Conservation (phyloP, 352 stramenopile genomes). For the Phytopythium aichiense region DNA sequence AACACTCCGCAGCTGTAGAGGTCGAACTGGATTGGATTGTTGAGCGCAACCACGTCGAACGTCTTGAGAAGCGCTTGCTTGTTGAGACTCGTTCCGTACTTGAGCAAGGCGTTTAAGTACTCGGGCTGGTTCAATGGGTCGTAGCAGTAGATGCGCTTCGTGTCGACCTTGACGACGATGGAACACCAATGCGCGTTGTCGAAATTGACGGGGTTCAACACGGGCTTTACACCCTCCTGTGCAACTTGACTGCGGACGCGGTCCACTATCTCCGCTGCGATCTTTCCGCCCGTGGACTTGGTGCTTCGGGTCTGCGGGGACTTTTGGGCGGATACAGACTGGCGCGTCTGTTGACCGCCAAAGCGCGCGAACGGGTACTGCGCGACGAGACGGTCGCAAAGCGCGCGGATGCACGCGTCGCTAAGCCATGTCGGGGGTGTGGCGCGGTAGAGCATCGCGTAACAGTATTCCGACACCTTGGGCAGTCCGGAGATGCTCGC, state of each 20-base stretch:
- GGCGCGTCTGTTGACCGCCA: neutral
- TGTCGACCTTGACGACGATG: conserved; percentile 4
- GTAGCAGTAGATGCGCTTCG: conserved; percentile 10
- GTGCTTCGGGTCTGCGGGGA: too few relatives aligned
- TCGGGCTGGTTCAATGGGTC: neutral
- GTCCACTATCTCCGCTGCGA: neutral
- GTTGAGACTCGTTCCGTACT: neutral
- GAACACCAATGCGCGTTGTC: conserved; percentile 10
- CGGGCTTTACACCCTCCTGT: neutral
- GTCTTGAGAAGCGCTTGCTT: neutral
- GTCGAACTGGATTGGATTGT: conserved; percentile 16
- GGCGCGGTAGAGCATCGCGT: conserved; percentile 5
- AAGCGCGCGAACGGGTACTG: neutral
- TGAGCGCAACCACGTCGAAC: conserved; percentile 7
- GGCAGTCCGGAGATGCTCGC: neutral
- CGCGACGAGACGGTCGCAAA: neutral
- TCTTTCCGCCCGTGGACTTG: too few relatives aligned
- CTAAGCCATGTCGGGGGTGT: conserved; percentile 1
- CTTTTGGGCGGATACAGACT: neutral
- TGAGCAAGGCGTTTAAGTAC: neutral
- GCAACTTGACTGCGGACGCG: neutral
- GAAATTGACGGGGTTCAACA: conserved; percentile 8
- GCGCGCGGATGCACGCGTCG: neutral
- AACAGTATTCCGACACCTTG: neutral
- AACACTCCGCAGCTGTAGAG: conserved; percentile 14